Conservation (phyloP, 768 basidiomycete species). For the Psilocybe azurescens region DNA sequence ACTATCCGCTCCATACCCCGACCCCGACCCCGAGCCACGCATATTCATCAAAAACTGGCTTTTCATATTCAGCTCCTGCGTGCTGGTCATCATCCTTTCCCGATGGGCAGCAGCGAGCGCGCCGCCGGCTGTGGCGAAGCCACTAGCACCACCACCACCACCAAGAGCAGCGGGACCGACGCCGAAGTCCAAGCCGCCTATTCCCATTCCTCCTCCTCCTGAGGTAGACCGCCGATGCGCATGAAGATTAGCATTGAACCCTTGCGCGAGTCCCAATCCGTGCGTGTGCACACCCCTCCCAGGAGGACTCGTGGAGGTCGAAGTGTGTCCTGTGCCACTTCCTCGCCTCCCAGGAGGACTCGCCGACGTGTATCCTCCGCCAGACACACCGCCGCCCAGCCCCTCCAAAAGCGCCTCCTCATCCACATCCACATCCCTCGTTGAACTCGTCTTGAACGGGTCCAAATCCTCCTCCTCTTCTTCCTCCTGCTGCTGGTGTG, state of each 20-base stretch:
- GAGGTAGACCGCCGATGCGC: constrained; percentile 9
- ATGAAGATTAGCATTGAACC: neutral
- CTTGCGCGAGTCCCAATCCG: constrained; percentile 2
- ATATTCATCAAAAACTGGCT: constrained; percentile 37
- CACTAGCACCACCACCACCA: neutral
- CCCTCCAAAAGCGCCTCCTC: constrained; percentile 22
- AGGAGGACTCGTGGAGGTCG: neutral
- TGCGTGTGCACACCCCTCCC: neutral
- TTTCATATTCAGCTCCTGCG: constrained; percentile 48
- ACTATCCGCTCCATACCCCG: constrained; percentile 16
- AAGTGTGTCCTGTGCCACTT: neutral
- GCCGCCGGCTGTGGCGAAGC: neutral
- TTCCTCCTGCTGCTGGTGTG: constrained; percentile 4
- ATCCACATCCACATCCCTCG: constrained; percentile 37
- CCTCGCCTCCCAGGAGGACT: neutral
- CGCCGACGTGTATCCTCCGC: neutral
- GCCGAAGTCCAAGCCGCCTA: neutral
- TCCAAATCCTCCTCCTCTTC: constrained; percentile 44
- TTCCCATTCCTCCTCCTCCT: neutral
- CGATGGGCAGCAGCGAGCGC: neutral
- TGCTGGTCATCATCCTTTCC: constrained; percentile 40
- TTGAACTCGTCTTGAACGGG: constrained; percentile 44
- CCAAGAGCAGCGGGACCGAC: neutral
- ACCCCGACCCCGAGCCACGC: constrained; percentile 18
- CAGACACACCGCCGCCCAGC: constrained; percentile 5